A percentile compares a stretch with the other conserved stretches of the same genome.
These are phyloP conservation scores for Acer saccharum DNA, from an alignment of 345 rosid species.

Conservation along the genomic window DNA sequence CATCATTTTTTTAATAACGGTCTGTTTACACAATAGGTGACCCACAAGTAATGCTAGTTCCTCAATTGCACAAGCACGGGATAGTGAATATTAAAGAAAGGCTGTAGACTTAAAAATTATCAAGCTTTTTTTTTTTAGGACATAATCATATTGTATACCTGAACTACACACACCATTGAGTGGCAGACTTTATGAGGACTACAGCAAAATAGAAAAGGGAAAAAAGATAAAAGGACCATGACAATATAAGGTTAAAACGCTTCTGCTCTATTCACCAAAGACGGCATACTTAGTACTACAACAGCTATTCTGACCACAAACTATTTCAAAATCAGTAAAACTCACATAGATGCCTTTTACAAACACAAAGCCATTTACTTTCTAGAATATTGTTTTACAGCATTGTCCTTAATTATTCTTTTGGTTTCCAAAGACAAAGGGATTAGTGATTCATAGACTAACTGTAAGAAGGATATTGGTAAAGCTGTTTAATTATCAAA, in stretches of 20 bases:
- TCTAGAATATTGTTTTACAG: neutral
- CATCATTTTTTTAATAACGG: neutral
- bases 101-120: too few relatives aligned
- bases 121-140: neutral
- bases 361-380: neutral
- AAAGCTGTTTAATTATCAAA: neutral
- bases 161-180: neutral
- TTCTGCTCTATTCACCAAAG: neutral
- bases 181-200: neutral
- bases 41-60: neutral
- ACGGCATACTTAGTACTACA: neutral
- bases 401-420: neutral
- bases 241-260: neutral
- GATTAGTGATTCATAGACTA: neutral
- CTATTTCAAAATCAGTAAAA: neutral
- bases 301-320: neutral
- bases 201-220: neutral
- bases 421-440: neutral
- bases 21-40: neutral
- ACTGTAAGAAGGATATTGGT: neutral
- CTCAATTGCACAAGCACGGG: neutral
- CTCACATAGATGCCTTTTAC: neutral
- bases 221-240: neutral
- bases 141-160: neutral
- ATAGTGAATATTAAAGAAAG: neutral